Evolutionary conservation across 306 rosid species (phyloP).

Genomic region (Acacia melanoxylon): DNA sequence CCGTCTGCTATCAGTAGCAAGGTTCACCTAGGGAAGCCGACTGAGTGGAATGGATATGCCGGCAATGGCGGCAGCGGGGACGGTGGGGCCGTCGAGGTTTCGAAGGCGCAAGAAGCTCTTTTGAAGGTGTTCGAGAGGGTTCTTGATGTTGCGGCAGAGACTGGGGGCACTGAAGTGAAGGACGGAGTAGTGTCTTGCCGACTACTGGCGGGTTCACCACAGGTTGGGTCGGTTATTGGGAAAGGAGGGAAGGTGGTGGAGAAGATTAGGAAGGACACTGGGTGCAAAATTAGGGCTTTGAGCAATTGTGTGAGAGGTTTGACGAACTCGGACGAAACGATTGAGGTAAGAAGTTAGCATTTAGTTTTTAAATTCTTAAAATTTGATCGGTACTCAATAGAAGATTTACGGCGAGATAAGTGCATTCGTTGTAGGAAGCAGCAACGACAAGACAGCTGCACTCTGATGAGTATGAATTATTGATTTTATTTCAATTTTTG

Average conservation of each 20-base stretch:
- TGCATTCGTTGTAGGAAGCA: background rate
- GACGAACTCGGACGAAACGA: conserved; percentile 61
- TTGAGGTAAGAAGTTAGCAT: conserved; percentile 57
- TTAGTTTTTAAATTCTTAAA: background rate
- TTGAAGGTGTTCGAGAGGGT: conserved; percentile 84
- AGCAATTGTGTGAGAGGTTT: conserved; percentile 58
- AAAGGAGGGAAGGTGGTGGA: conserved; percentile 91
- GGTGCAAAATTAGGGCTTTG: conserved; percentile 76
- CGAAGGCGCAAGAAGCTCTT: conserved; percentile 77
- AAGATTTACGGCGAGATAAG: background rate
- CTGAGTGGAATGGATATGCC: background rate
- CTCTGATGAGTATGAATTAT: background rate
- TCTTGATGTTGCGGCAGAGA: conserved; percentile 84
- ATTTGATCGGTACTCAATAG: background rate
- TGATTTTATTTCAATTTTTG: background rate
- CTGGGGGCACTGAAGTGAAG: conserved; percentile 44
- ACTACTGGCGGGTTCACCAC: conserved; percentile 54
- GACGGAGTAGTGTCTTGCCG: conserved; percentile 77
- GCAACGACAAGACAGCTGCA: background rate
- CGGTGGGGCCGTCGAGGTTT: conserved; percentile 38
- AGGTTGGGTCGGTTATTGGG: conserved; percentile 81
- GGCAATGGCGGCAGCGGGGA: background rate
- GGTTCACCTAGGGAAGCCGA: background rate
- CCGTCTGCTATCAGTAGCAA: conserved; percentile 30
- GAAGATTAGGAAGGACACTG: conserved; percentile 79